Conservation (phyloP, 2,329 filamentous ascomycete species). For the Talaromyces amestolkiae region DNA sequence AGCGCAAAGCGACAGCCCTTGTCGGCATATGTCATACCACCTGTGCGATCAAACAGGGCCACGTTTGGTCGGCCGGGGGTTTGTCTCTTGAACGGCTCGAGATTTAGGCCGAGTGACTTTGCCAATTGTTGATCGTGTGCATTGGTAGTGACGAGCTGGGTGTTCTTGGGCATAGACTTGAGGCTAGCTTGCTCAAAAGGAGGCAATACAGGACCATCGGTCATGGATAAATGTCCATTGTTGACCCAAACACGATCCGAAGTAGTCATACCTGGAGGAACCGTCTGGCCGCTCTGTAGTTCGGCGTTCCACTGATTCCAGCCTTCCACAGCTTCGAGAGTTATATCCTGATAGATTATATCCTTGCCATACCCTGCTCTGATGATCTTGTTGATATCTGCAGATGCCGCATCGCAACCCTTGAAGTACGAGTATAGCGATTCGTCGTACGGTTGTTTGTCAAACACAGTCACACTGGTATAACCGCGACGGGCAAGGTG, state of each 20-base stretch:
- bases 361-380: slow-evolving; percentile 45
- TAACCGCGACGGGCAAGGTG: slow-evolving; percentile 49
- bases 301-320: slow-evolving; percentile 49
- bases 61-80: slow-evolving; percentile 9
- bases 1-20: slow-evolving; percentile 49
- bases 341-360: slow-evolving; percentile 48
- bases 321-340: slow-evolving; percentile 41
- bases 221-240: slow-evolving; percentile 32
- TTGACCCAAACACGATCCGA: slow-evolving; percentile 40
- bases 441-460: slow-evolving; percentile 46
- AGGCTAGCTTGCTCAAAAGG: slow-evolving; percentile 9
- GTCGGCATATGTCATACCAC: slow-evolving; percentile 48
- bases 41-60: slow-evolving; percentile 41
- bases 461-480: slow-evolving; percentile 49
- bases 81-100: slow-evolving; percentile 15
- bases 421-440: slow-evolving; percentile 42
- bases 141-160: slow-evolving; percentile 1
- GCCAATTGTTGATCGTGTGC: background rate
- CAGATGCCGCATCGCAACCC: slow-evolving; percentile 47
- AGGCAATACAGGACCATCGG: background rate
- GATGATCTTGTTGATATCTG: slow-evolving; percentile 49
- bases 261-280: slow-evolving; percentile 40
- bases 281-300: slow-evolving; percentile 23
- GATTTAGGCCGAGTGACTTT: background rate
- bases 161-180: slow-evolving; percentile 11